phyloP scores from a whole-genome alignment of 306 rosid species.

The Neltuma alba region DNA sequence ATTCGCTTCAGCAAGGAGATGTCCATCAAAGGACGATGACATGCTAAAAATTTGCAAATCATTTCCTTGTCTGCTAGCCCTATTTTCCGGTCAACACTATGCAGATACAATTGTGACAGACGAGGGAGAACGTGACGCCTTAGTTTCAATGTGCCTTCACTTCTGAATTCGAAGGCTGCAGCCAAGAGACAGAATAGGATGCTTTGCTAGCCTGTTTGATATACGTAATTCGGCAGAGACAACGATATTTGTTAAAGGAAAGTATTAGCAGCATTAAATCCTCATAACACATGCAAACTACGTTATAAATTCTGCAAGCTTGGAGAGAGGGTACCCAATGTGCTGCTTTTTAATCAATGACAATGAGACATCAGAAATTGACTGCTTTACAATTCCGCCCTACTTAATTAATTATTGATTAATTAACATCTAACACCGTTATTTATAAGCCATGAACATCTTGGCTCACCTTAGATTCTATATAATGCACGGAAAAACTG shows the following conservation, averaged over 20 bases:
- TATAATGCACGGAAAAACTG: background rate
- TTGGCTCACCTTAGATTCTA: background rate
- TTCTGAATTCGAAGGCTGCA: background rate
- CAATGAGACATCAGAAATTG: conserved; percentile 1
- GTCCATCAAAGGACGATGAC: background rate
- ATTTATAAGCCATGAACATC: background rate
- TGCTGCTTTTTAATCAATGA: background rate
- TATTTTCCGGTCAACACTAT: background rate
- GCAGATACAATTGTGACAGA: background rate
- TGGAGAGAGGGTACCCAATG: background rate
- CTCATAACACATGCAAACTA: conserved; percentile 14
- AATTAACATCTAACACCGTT: background rate
- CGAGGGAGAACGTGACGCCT: background rate
- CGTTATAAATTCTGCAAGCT: background rate
- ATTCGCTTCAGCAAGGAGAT: background rate
- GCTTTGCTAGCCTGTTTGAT: background rate
- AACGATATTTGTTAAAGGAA: background rate
- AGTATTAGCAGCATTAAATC: conserved; percentile 1
- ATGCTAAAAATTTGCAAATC: background rate
- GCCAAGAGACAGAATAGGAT: conserved; percentile 21
- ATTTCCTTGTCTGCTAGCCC: background rate
- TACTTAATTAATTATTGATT: background rate
- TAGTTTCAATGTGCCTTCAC: background rate
- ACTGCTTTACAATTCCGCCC: conserved; percentile 6
- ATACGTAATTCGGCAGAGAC: conserved; percentile 8